These are phyloP conservation scores for Pleoardoris graminearum DNA, from an alignment of 2,329 filamentous ascomycete species.

Conservation along the genomic window DNA sequence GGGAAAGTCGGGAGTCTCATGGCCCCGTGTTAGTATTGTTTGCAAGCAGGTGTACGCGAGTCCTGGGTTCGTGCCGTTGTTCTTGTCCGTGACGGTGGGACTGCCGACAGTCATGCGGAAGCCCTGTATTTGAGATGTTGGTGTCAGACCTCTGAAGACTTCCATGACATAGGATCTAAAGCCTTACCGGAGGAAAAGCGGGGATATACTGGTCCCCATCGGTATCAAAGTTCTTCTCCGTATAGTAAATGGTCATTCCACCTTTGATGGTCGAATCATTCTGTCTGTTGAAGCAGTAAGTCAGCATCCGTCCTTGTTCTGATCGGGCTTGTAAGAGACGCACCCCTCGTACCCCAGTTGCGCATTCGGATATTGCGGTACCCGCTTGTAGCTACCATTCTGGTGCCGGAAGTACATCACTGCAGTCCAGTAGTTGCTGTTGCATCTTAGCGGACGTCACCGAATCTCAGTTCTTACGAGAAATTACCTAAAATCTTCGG, in stretches of 20 bases:
- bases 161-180: neutral
- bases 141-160: neutral
- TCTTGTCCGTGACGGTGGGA: slow-evolving; percentile 30
- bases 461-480: too few species aligned
- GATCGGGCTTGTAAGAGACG: neutral
- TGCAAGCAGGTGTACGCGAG: slow-evolving; percentile 28
- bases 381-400: slow-evolving; percentile 22
- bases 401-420: slow-evolving; percentile 22
- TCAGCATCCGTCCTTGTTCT: slow-evolving; percentile 2
- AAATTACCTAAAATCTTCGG: slow-evolving; percentile 18
- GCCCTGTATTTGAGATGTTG: slow-evolving; percentile 17
- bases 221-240: slow-evolving; percentile 41
- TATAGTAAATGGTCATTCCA: slow-evolving; percentile 41
- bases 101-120: slow-evolving; percentile 41
- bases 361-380: slow-evolving; percentile 30
- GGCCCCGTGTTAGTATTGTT: slow-evolving; percentile 29
- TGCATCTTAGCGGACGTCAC: neutral
- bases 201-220: slow-evolving; percentile 32
- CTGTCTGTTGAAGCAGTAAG: slow-evolving; percentile 5
- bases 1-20: slow-evolving; percentile 13
- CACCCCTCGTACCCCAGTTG: slow-evolving; percentile 19
- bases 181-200: slow-evolving; percentile 28
- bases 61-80: slow-evolving; percentile 14
- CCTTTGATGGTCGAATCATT: slow-evolving; percentile 31
- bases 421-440: slow-evolving; percentile 26